phyloP scores from a whole-genome alignment of 352 stramenopile genomes.

The Phytopythium mirpurense region DNA sequence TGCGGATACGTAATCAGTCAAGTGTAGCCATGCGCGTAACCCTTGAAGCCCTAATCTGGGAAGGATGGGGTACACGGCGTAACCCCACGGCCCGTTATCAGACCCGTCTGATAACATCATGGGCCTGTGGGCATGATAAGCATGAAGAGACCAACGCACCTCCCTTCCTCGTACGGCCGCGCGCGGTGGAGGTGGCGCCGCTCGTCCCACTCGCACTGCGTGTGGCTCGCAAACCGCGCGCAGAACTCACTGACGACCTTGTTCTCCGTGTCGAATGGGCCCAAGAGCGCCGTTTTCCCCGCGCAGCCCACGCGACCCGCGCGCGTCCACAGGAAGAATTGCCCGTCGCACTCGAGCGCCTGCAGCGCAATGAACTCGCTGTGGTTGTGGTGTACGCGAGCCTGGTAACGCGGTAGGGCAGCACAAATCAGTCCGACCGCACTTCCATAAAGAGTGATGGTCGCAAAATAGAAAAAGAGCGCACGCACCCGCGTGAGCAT shows the following conservation, averaged over 20 bases:
- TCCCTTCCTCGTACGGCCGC: slow-evolving; percentile 42
- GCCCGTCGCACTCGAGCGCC: slow-evolving; percentile 35
- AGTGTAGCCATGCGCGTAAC: neutral
- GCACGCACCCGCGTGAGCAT: slow-evolving; percentile 53
- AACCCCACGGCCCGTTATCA: neutral
- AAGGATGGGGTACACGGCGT: neutral
- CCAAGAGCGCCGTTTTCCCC: slow-evolving; percentile 38
- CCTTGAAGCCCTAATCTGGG: neutral
- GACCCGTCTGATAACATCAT: neutral
- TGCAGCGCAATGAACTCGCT: slow-evolving; percentile 69
- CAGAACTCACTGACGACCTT: slow-evolving; percentile 47
- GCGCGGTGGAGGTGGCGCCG: slow-evolving; percentile 27
- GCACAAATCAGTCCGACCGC: slow-evolving; percentile 2
- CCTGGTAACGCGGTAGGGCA: slow-evolving; percentile 23
- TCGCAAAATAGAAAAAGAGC: neutral
- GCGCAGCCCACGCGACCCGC: slow-evolving; percentile 35
- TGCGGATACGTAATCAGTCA: neutral
- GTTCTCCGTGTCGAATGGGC: slow-evolving; percentile 25
- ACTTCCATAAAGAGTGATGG: neutral
- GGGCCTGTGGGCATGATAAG: too few relatives aligned
- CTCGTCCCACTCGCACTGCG: slow-evolving; percentile 48
- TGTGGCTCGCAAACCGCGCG: slow-evolving; percentile 41
- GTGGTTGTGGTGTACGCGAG: slow-evolving; percentile 49
- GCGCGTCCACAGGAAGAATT: slow-evolving; percentile 55
- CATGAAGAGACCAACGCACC: slow-evolving; percentile 12